Percentiles rank a stretch among this genome's conserved stretches.
Conservation (phyloP, 176 grass and related monocot species). For the bread wheat (Triticum aestivum) region DNA sequence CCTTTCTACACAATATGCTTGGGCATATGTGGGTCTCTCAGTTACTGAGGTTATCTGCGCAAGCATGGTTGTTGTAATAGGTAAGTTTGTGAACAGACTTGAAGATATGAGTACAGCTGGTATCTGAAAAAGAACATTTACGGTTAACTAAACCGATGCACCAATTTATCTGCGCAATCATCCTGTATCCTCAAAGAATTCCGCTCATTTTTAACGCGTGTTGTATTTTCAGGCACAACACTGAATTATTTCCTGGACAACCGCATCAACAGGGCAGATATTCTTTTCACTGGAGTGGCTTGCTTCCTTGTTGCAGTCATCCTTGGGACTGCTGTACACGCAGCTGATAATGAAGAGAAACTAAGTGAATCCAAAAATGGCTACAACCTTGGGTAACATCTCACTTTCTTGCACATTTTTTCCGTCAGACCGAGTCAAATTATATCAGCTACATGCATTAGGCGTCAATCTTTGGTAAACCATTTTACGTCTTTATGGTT, state of each 20-base stretch:
- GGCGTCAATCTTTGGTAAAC: not conserved
- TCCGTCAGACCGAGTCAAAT: not conserved
- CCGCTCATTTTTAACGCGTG: no score
- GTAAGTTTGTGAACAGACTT: slow-evolving; percentile 7
- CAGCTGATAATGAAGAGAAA: slow-evolving; percentile 58
- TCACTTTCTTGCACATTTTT: not conserved
- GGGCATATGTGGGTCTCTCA: slow-evolving; percentile 69
- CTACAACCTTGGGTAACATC: slow-evolving; percentile 34
- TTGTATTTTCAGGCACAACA: slow-evolving; percentile 55
- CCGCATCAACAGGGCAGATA: slow-evolving; percentile 70
- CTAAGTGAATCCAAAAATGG: slow-evolving; percentile 35
- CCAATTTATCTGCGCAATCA: no score
- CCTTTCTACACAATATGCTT: slow-evolving; percentile 66
- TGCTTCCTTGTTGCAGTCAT: slow-evolving; percentile 73
- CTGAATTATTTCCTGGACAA: slow-evolving; percentile 73
- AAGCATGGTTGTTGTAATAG: slow-evolving; percentile 67
- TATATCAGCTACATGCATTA: not conserved
- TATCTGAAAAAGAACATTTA: no score
- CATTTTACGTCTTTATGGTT: not conserved
- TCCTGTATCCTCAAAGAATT: not conserved
- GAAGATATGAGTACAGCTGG: not conserved
- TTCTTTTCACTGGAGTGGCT: slow-evolving; percentile 68
- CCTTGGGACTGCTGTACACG: slow-evolving; percentile 70
- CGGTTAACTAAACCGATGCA: no score
- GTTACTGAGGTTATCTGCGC: slow-evolving; percentile 62